Conservation (phyloP, 2,329 filamentous ascomycete species). For the Penicillium sp. region DNA sequence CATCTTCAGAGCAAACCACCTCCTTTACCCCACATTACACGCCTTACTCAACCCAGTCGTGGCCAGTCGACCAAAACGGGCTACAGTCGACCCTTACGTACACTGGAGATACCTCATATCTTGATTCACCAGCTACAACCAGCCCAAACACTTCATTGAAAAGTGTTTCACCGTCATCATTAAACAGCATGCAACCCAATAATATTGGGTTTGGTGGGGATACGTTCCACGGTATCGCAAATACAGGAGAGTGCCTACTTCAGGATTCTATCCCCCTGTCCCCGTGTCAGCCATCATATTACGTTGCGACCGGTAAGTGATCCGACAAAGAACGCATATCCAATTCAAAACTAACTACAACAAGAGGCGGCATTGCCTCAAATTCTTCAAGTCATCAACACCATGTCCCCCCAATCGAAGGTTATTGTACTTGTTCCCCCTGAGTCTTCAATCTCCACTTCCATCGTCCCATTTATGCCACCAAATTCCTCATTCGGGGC, state of each 20-base stretch:
- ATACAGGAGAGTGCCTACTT: not conserved
- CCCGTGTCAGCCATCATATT: constrained; percentile 15
- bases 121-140: not conserved
- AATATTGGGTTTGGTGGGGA: not conserved
- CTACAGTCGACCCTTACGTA: not conserved
- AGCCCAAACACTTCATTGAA: not conserved
- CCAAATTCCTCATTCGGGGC: not conserved
- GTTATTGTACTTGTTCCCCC: constrained; percentile 22
- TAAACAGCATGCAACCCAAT: not conserved
- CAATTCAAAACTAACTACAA: not conserved
- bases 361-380: constrained; percentile 21
- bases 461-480: not conserved
- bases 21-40: constrained; percentile 5
- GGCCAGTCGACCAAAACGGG: constrained; percentile 3
- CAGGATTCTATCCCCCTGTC: not conserved
- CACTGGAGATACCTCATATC: not conserved
- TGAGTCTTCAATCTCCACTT: not conserved
- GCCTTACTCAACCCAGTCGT: not conserved
- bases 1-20: constrained; percentile 6
- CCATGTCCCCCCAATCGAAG: constrained; percentile 15
- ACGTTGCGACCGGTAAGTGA: constrained; percentile 21
- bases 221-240: not conserved
- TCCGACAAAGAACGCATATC: not conserved
- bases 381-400: constrained; percentile 19
- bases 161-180: not conserved